These are phyloP conservation scores for Thecaphora thlaspeos DNA, from an alignment of 1,284 basidiomycete genomes.

Conservation along the genomic window DNA sequence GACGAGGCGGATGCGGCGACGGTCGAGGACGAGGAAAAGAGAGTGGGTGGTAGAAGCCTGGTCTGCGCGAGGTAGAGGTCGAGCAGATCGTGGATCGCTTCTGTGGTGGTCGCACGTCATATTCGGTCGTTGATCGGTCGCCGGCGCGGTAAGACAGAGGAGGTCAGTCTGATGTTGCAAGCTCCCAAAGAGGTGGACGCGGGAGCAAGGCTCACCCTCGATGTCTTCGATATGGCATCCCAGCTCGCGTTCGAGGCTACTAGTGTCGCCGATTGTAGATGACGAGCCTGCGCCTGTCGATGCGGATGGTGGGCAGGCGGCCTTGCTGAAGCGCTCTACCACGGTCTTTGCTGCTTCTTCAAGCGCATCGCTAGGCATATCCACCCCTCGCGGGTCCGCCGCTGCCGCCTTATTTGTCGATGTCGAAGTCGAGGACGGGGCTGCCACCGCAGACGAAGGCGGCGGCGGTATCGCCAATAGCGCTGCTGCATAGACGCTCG, in stretches of 20 bases:
- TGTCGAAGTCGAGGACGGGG: too few relatives aligned
- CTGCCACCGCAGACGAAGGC: too few relatives aligned
- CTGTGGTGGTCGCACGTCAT: too few relatives aligned
- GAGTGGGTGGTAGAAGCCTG: not conserved
- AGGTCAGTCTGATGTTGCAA: too few relatives aligned
- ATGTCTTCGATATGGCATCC: conserved; percentile 26
- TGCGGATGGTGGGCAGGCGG: too few relatives aligned
- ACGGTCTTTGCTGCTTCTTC: not conserved
- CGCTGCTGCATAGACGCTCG: conserved; percentile 40
- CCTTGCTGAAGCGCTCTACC: not conserved
- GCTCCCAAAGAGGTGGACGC: not conserved
- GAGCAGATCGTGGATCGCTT: conserved; percentile 31
- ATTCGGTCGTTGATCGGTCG: too few relatives aligned
- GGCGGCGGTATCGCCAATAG: conserved; percentile 30
- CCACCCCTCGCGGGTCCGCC: too few relatives aligned
- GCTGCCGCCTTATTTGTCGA: too few relatives aligned
- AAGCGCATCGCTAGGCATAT: too few relatives aligned
- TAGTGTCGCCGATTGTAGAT: not conserved
- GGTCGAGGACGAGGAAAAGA: not conserved
- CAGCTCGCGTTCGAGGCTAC: not conserved
- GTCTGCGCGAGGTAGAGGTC: conserved; percentile 25
- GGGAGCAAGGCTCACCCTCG: conserved; percentile 6
- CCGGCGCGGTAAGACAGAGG: too few relatives aligned
- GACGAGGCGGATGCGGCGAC: not conserved
- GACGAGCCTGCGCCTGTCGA: not conserved